Base-by-base conservation (phyloP, 2,329 filamentous ascomycete species). In the Coniochaeta sp. region DNA sequence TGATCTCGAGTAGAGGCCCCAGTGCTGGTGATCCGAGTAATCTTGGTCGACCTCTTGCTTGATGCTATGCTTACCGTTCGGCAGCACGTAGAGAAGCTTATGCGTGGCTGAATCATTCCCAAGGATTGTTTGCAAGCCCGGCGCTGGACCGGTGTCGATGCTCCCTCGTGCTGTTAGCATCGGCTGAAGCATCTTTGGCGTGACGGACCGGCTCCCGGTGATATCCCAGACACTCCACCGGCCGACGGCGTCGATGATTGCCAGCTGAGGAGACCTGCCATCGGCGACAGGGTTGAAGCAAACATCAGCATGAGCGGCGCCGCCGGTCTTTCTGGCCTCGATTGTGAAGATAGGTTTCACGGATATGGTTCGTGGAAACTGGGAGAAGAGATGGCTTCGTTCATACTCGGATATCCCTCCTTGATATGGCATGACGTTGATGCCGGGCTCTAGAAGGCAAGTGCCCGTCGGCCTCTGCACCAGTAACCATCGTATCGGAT, bases 201-300 rank as follows among this genome's bases (percentile, higher is more conserved):
- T 68, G 12, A 70, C 67, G 19, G 72, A 70, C 67, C 62, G 68
- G 34, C 60, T 75, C 59, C 74, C 75, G 14, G 66, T 64, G 26
- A 89, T 73, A 62, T 89, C 79, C 85, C 87, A 91, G 4, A 91
- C 71, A 50, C 77, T 85, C 89, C 89, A 93, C 60, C 75, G 77
- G 1, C 88, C 89, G 36, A 74, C 74, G 58, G 84, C 77, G 66
- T 92, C 87, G 19, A 92, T 76, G 28, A 91, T 76, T 17, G 80
- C 86, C 58, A 92, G 73, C 65, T 89, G 86, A 1, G 84, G 80
- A 17, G 77, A 73, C 61, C 78, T 83, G 70, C 74, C 82, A 64
- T 61, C 74, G 5, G 67, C 68, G 4, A 72, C 71, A 0, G 87
- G 83, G 63, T 87, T 88, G 69, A 92, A 89, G 0, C 82, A 73